phyloP scores from a whole-genome alignment of 176 grass and related monocot genomes.

The Triticum urartu region DNA sequence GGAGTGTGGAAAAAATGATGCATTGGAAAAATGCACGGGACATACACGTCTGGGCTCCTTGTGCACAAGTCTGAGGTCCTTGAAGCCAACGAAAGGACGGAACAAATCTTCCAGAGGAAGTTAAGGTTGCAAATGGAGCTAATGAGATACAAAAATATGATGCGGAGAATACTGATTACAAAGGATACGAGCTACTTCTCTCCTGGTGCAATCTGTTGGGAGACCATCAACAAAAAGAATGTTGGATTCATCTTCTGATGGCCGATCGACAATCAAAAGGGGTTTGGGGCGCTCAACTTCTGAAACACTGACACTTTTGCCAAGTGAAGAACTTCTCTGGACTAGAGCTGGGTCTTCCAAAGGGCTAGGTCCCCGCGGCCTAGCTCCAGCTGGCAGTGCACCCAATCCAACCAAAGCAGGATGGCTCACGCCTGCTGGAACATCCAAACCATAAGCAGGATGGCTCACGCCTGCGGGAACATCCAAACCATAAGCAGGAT shows the following conservation, averaged over 20 bases:
- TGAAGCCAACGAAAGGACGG: slow-evolving; percentile 68
- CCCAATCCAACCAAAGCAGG: slow-evolving; percentile 28
- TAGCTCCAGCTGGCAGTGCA: slow-evolving; percentile 39
- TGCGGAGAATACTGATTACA: background rate
- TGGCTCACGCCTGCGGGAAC: slow-evolving; percentile 4
- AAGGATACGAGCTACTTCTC: slow-evolving; percentile 94
- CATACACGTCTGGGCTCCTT: slow-evolving; percentile 69
- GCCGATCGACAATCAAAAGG: slow-evolving; percentile 31
- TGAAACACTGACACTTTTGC: slow-evolving; percentile 23
- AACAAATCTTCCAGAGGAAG: slow-evolving; percentile 62
- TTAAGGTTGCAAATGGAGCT: slow-evolving; percentile 47
- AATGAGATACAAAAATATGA: slow-evolving; percentile 10
- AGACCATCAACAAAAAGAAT: slow-evolving; percentile 86
- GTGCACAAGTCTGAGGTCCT: slow-evolving; percentile 72
- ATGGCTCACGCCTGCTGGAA: slow-evolving; percentile 18
- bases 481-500: slow-evolving; percentile 38
- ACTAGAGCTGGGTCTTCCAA: slow-evolving; percentile 50
- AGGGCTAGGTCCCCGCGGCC: slow-evolving; percentile 24
- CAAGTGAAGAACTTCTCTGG: slow-evolving; percentile 43
- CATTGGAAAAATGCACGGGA: slow-evolving; percentile 11
- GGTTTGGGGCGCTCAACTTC: slow-evolving; percentile 30
- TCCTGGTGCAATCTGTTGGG: slow-evolving; percentile 81
- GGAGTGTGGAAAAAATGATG: background rate
- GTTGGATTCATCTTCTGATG: slow-evolving; percentile 58
- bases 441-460: slow-evolving; percentile 38